Evolutionary conservation across 352 stramenopile genomes (phyloP).

Genomic region (Phytophthora pinifolia): DNA sequence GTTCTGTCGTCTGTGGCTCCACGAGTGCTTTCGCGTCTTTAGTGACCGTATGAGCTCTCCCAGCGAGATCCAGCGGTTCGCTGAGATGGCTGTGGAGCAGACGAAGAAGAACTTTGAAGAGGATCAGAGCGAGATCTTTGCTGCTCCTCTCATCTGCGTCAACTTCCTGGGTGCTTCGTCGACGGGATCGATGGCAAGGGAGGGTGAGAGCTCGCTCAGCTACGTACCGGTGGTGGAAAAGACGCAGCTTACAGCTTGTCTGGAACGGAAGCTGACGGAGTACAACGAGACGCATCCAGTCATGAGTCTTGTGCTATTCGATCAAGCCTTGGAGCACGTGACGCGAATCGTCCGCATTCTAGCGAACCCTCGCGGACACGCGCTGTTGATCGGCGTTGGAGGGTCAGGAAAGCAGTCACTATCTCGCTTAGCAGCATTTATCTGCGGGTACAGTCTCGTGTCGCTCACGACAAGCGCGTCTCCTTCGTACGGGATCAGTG

Average conservation of each 20-base stretch:
- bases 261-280: constrained; percentile 67
- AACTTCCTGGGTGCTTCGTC: constrained; percentile 46
- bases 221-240: constrained; percentile 64
- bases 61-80: constrained; percentile 78
- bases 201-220: constrained; percentile 20
- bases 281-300: constrained; percentile 95
- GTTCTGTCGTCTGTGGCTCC: constrained; percentile 87
- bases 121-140: constrained; percentile 72
- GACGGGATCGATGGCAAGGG: constrained; percentile 5
- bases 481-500: constrained; percentile 62
- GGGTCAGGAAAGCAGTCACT: constrained; percentile 91
- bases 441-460: constrained; percentile 72
- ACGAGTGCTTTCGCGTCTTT: constrained; percentile 92
- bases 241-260: constrained; percentile 41
- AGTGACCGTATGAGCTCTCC: constrained; percentile 85
- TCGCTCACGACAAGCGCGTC: constrained; percentile 62
- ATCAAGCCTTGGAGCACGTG: constrained; percentile 90
- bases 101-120: constrained; percentile 89
- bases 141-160: constrained; percentile 64
- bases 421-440: constrained; percentile 88
- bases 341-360: constrained; percentile 88
- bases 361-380: constrained; percentile 70
- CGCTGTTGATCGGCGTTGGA: constrained; percentile 84
- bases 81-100: constrained; percentile 82
- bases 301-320: constrained; percentile 92